Evolutionary conservation across 1,284 basidiomycete species (phyloP).

Genomic region (Pyrrhoderma noxium): DNA sequence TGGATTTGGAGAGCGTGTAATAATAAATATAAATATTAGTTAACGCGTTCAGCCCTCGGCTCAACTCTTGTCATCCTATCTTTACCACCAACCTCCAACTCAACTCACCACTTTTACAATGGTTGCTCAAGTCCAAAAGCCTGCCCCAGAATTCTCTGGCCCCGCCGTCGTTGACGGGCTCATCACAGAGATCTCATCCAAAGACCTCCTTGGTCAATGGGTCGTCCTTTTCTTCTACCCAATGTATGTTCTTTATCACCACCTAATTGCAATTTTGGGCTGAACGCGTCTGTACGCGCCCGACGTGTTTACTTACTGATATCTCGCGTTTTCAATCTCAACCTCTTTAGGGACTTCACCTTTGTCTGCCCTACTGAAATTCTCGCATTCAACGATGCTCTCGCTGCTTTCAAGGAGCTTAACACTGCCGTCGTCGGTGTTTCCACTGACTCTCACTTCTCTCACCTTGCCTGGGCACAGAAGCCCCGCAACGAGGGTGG

Average conservation of each 20-base stretch:
- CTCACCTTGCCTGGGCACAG: conserved; percentile 82
- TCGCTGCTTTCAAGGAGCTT: conserved; percentile 64
- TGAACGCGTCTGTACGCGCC: neutral
- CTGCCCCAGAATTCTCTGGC: conserved; percentile 72
- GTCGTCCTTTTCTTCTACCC: conserved; percentile 72
- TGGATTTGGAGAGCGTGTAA: too few relatives aligned
- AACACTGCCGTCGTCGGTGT: conserved; percentile 74
- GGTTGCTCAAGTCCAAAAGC: conserved; percentile 69
- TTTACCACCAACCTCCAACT: neutral
- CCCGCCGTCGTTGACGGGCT: conserved; percentile 68
- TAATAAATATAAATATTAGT: too few relatives aligned
- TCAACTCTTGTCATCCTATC: neutral
- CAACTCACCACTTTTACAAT: conserved; percentile 29
- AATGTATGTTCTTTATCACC: conserved; percentile 42
- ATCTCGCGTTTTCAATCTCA: neutral
- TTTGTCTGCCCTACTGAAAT: conserved; percentile 93
- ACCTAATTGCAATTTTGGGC: neutral
- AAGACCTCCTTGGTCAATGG: conserved; percentile 80
- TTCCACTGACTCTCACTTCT: conserved; percentile 85
- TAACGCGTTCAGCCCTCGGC: neutral
- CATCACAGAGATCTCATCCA: conserved; percentile 69
- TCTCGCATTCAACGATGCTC: conserved; percentile 84
- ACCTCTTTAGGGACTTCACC: conserved; percentile 56
- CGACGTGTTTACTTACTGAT: conserved; percentile 1
- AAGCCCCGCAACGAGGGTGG: conserved; percentile 78